Percentiles rank a stretch among this genome's conserved stretches.
Conservation (phyloP, 345 rosid species). For the Barbarea vulgaris region DNA sequence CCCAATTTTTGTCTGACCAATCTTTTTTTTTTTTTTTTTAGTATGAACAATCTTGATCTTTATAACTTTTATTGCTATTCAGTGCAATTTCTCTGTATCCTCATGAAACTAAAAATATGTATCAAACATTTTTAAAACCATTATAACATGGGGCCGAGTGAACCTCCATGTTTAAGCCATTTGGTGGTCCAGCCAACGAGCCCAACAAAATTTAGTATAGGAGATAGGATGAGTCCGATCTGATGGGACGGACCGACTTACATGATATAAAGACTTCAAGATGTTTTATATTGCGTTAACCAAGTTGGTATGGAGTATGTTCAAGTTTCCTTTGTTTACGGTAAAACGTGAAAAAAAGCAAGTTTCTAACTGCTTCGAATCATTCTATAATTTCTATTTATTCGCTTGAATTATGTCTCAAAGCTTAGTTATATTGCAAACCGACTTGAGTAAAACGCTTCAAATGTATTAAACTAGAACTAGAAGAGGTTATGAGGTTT, state of each 20-base stretch:
- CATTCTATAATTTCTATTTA: no score
- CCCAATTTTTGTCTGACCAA: no score
- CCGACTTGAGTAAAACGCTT: background rate
- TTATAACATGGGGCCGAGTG: background rate
- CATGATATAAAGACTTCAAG: background rate
- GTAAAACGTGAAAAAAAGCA: background rate
- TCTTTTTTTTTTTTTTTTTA: no score
- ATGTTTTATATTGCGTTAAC: background rate
- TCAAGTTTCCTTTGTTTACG: background rate
- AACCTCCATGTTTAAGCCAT: background rate
- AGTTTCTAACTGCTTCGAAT: background rate
- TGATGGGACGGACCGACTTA: background rate
- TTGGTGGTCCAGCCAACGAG: background rate
- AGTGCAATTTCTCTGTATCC: background rate
- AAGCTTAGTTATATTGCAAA: background rate
- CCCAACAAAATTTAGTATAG: background rate
- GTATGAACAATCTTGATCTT: background rate
- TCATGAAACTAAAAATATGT: background rate
- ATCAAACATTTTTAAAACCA: background rate
- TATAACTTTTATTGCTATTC: no score
- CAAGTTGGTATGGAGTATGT: background rate
- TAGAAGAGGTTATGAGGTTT: background rate
- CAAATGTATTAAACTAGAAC: background rate
- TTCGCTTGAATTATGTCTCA: background rate
- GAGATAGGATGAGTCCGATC: background rate